Evolutionary conservation across 2,329 filamentous ascomycete species (phyloP), one percentile per base, ranked within the genome.

Genomic region (Cyphellophora attinorum): DNA sequence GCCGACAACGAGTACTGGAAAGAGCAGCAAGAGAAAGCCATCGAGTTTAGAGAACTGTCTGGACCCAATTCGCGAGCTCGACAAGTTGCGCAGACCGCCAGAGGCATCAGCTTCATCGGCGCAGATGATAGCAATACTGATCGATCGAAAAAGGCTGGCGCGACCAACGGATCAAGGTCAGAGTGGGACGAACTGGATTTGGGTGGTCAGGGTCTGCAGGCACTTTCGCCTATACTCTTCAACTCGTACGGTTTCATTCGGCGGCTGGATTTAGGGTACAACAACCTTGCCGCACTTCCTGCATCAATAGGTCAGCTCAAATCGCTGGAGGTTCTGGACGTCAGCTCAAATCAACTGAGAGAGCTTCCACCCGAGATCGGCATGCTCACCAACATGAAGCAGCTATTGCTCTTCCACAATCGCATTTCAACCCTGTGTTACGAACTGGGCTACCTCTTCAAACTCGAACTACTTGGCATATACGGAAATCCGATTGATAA

Each of bases 101-200:
- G 65, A 43, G 61, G 62, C 19, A 60, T 65, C 27, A 60, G 60
- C 34, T 54, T 62, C 37, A 42, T 47, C 17, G 65, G 56, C 59
- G 62, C 52, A 56, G 70, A 51, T 49, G 65, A 53, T 56, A 70
- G 53, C 34, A 54, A 51, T 16, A 63, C 67, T 41, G 71, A 77
- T 45, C 70, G 72, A 46, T 74, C 82, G 40, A 73, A 74, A 51
- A 68, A 73, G 39, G 68, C 73, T 44, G 76, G 78, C 50, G 48
- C 57, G 27, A 54, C 51, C 16, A 27, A 21, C 6, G 16, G 37
- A 10, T 49, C 63, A 55, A 68, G 80, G 45, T 82, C 94, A 58
- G 81, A 88, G 51, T 96, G 91, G 91, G 76, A 85, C 57, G 86
- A 88, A 45, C 69, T 98, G 49, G 91, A 98, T 59, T 80, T 96